Evolutionary conservation across 1,284 basidiomycete species (phyloP), one percentile per base, ranked within the genome.

Genomic region (Austroboletus novae-zelandiae): DNA sequence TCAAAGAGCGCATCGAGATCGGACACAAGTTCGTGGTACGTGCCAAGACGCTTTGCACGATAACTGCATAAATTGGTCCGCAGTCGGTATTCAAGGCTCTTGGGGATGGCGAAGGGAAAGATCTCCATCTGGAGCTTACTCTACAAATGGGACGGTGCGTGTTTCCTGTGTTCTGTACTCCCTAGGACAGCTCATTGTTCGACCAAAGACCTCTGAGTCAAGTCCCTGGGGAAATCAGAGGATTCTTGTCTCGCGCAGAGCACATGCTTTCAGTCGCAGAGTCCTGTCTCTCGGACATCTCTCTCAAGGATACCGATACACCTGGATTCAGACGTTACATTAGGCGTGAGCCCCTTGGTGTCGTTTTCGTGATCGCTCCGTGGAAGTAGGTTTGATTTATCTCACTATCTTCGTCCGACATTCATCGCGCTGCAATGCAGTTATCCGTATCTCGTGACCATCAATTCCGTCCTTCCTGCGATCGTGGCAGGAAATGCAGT

Each of bases 401-500:
- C 25, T 5, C n/a, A 5, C 15, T 17, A 2, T 7, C 17, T 5
- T 9, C 8, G 9, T 25, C 17, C 5, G 13, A 36, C 8, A 35
- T 43, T 54, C 20, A 60, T 50, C 23, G 15, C 5, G 10, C 9
- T 20, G 13, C 17, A 15, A n/a, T 23, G 11, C 43, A 94, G 91
- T 70, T 96, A 82, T 70, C 94, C 94, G 0, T 95, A 93, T 73
- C 82, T 97, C 43, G 86, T 86, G 41, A 83, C 90, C 34, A 81
- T 98, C 68, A 98, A 98, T 71, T 85, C 91, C 2, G 84, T 98
- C 48, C 79, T 98, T 30, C 94, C 94, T 2, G 91, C 93, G 1
- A 74, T 98, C 53, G 75, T 96, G 35, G 83, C 91, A 6, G 92
- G 95, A 27, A 98, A 98, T 68, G 74, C 90, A 0, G 90, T 98